Evolutionary conservation across 495 filamentous ascomycete genomes (phyloP), one percentile per base, ranked within the genome.

Genomic region (Aspergillus egyptiacus): DNA sequence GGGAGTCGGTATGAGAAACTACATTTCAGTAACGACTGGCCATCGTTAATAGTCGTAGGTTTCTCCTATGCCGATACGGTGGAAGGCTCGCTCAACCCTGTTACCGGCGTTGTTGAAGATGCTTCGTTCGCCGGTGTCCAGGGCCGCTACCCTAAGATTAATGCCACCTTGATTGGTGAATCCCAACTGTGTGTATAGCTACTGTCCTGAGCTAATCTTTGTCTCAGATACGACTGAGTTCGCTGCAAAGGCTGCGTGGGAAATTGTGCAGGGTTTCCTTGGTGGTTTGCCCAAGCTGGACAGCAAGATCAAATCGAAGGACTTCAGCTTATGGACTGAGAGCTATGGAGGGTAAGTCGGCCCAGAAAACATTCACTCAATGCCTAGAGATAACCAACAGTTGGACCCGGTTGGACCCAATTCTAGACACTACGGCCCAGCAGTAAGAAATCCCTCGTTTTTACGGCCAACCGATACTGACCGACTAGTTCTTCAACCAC

Each of bases 311-410:
- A 74, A 76, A 32, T 69, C 78, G 24, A 71, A 75, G 40, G 64
- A 73, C 5, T 74, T 84, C 41, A 74, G 64, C 46, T 58, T 80
- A 27, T 67, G 65, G 62, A 72, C 70, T 17, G 74, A 78, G 54
- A 76, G 73, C 22, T 86, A 85, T 51, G 82, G 83, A 46, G 82
- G 82, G 23, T 80, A 75, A 54, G 84, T 79, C 20, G 14, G 0
- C 6, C 13, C 28, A 19, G 3, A 15, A n/a, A 15, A 13, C 6
- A 18, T 2, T 17, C 17, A 19, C 17, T 9, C 20, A 10, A 27
- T 27, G 35, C 14, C 7, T 15, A 6, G 13, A 13, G 32, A 30
- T 15, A 40, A 37, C 58, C 56, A 37, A 59, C 34, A 25, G 40
- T 31, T 2, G 5, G 45, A 10, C 31, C n/a, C n/a, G n/a, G n/a